Evolutionary conservation across 169 alveolate species (phyloP).

Genomic region (Plasmodium gonderi): DNA sequence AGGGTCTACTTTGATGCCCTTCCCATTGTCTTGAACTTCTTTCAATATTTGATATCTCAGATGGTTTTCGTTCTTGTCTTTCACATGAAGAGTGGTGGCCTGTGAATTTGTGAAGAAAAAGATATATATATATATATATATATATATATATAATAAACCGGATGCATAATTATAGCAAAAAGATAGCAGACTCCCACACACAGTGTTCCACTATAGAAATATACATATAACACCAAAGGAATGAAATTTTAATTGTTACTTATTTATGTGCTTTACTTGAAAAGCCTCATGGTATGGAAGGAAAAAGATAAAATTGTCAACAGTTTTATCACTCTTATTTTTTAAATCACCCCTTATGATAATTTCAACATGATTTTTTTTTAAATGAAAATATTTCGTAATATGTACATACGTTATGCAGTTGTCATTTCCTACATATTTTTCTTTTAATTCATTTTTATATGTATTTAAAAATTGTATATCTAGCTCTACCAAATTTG

Average conservation of each 20-base stretch:
- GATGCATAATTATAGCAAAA: too few species aligned
- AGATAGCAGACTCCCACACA: too few species aligned
- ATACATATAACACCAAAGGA: too few species aligned
- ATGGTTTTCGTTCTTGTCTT: conserved; percentile 4
- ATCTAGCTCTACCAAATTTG: conserved; percentile 20
- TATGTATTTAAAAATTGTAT: conserved; percentile 12
- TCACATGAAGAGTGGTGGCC: conserved; percentile 34
- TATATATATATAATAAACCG: too few species aligned
- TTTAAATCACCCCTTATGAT: conserved; percentile 23
- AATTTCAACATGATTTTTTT: conserved; percentile 38
- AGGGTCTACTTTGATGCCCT: conserved; percentile 3
- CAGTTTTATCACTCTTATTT: neutral
- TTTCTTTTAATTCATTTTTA: conserved; percentile 24
- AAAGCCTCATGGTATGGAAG: conserved; percentile 71
- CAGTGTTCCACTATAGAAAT: too few species aligned
- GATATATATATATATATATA: too few species aligned
- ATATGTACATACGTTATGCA: conserved; percentile 32
- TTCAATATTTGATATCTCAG: conserved; percentile 6
- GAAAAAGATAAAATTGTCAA: conserved; percentile 28
- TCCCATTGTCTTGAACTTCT: conserved; percentile 1
- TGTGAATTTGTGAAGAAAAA: neutral
- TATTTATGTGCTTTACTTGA: too few species aligned
- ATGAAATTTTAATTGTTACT: too few species aligned
- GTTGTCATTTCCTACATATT: conserved; percentile 8
- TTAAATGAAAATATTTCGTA: conserved; percentile 35